Evolutionary conservation across 2,329 filamentous ascomycete species (phyloP), one percentile per base, ranked within the genome.

Genomic region (Pseudogymnoascus sp.): DNA sequence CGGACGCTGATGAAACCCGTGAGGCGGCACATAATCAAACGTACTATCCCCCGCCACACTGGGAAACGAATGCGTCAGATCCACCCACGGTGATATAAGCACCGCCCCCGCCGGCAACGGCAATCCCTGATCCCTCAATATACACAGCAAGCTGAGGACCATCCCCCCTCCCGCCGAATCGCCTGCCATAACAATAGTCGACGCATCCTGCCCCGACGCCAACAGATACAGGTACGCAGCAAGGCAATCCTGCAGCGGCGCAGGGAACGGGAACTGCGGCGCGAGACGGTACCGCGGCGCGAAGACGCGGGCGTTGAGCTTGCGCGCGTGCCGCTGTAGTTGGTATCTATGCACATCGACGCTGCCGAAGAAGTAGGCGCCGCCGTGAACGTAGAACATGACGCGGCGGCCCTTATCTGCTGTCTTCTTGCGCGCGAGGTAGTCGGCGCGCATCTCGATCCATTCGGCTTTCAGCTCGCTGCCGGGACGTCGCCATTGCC

Each of bases 271-370:
- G 65, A 93, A 99, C 73, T 97, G 93, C 1, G 93, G 95, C 5
- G 95, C 85, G 31, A 99, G 81, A 42, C 95, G 86, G 75, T 97
- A 99, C 65, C 86, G 81, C 4, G 93, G 89, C 23, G 93, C 92
- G 74, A 97, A 86, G 7, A 97, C 89, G 63, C 92, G 83, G 17
- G 92, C 93, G 75, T 95, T 92, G 65, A 99, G 82, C 77, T 97
- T 97, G 62, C 95, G 84, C 29, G 95, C 95, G 81, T 97, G 93
- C 59, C 93, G 84, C 76, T 99, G 95, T 82, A 99, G 87, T 80
- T 97, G 93, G 77, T 97, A 97, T n/a, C 95, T 87, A 78, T 97
- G 95, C 75, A 96, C 93, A 72, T 97, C 93, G 38, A 97, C 88
- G 69, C 91, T 96, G 13, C 95, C 93, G 73, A 99, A 97, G 77